These are phyloP conservation scores for Russula sp. DNA, from an alignment of 768 basidiomycete species.

Conservation along the genomic window DNA sequence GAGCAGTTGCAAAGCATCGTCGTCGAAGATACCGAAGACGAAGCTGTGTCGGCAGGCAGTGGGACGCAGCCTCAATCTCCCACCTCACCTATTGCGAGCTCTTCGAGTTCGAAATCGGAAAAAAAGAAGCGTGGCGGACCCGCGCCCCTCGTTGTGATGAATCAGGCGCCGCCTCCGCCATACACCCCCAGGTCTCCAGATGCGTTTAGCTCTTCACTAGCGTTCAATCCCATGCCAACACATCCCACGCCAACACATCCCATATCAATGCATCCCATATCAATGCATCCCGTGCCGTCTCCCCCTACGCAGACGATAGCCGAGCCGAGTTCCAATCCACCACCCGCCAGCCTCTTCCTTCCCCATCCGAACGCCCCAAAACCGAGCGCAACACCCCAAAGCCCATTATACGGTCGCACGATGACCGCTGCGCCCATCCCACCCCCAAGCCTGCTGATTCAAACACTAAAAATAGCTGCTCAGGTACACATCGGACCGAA, in stretches of 20 bases:
- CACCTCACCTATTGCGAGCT: constrained; percentile 5
- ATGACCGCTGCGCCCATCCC: constrained; percentile 23
- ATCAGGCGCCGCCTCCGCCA: constrained; percentile 31
- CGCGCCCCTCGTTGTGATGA: constrained; percentile 25
- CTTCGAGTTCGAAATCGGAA: constrained; percentile 19
- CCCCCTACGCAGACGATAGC: constrained; percentile 25
- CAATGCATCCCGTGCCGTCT: constrained; percentile 2
- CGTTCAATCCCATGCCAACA: constrained; percentile 5
- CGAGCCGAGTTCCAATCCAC: constrained; percentile 18
- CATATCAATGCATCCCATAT: neutral
- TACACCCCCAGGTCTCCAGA: constrained; percentile 24
- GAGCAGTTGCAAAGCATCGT: neutral
- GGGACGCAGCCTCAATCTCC: neutral
- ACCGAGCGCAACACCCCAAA: constrained; percentile 35
- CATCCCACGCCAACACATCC: constrained; percentile 3
- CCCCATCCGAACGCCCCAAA: constrained; percentile 55
- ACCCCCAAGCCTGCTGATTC: constrained; percentile 27
- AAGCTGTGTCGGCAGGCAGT: constrained; percentile 26
- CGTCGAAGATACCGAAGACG: constrained; percentile 6
- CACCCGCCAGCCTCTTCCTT: constrained; percentile 41
- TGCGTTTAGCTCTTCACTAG: neutral
- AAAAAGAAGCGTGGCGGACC: constrained; percentile 31
- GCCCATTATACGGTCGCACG: constrained; percentile 55
- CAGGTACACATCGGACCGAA: constrained; percentile 24
- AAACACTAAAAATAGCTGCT: constrained; percentile 26